Evolutionary conservation across 805 yeast genomes (phyloP), one percentile per base, ranked within the genome.

Genomic region (Yarrowia divulgata): DNA sequence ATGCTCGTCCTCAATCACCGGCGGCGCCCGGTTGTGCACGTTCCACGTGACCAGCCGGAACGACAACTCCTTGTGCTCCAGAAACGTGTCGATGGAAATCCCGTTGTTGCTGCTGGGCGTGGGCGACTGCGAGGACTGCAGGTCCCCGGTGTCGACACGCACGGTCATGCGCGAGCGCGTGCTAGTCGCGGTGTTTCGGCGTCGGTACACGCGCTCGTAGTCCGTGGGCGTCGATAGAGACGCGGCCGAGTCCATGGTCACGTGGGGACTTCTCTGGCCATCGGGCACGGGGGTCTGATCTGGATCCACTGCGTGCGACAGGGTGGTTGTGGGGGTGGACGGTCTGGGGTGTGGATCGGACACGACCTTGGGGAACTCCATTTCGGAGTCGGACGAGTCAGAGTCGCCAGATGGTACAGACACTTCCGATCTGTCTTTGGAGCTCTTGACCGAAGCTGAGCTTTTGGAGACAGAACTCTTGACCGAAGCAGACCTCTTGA

Each of bases 21-120:
- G 69, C 29, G 69, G 69, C 8, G 69, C 70, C 39, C 73, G 74
- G 35, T 77, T 77, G 63, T 76, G 77, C 14, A 77, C 70, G 40
- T 77, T 77, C 79, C 79, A 77, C 9, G 78, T 75, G 48, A 77
- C 67, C 8, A 72, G 71, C 23, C 74, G 68, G 49, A 77, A 69
- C 35, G 69, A 70, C 19, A 77, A 57, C 12, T 71, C 66, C 52
- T 69, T 19, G 34, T 64, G 4, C 16, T 71, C 64, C 46, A 64
- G 52, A 18, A 71, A 71, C 43, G 52, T 14, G 48, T 62, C 70
- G 32, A 69, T 69, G 8, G 71, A 71, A 42, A 66, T 68, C 2
- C 67, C 72, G 32, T 57, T 58, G 29, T 23, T 23, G 29, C 29
- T 23, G 40, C 46, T 42, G 40, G 62, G 64, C 3, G 49, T n/a